Evolutionary conservation across 148 eudicot species (phyloP).

Genomic region (Dianthus caryophyllus): DNA sequence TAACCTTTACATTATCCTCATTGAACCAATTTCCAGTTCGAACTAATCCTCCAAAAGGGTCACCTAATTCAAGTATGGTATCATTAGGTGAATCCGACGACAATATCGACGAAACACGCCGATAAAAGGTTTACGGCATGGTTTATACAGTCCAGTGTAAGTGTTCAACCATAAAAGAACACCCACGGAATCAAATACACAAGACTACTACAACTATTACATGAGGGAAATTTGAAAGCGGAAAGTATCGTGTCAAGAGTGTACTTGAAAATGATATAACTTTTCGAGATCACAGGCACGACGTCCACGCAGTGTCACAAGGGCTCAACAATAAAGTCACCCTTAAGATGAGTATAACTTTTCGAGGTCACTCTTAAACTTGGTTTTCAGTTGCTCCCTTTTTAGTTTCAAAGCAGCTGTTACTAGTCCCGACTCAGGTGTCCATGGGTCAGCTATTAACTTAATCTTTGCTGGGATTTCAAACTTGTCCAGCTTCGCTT

Average conservation of each 20-base stretch:
- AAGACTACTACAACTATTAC: background rate
- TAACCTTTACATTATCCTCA: too few species aligned
- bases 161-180: too few species aligned
- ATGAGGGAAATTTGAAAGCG: background rate
- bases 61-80: too few species aligned
- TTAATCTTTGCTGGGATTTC: slow-evolving; percentile 77
- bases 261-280: slow-evolving; percentile 8
- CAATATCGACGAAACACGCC: too few species aligned
- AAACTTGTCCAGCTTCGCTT: slow-evolving; percentile 67
- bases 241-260: background rate
- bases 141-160: too few species aligned
- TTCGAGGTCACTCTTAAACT: slow-evolving; percentile 67
- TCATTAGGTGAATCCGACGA: too few species aligned
- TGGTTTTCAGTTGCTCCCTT: slow-evolving; percentile 82
- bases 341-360: slow-evolving; percentile 50
- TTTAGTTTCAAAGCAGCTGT: slow-evolving; percentile 89
- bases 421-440: slow-evolving; percentile 89
- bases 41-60: too few species aligned
- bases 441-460: slow-evolving; percentile 80
- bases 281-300: background rate
- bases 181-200: too few species aligned
- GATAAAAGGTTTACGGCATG: too few species aligned
- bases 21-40: too few species aligned
- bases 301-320: background rate
- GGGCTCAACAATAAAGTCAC: background rate